Percentiles rank a stretch among this genome's conserved stretches.
These are phyloP conservation scores for Neurospora sp. DNA, from an alignment of 495 filamentous ascomycete species.

Conservation along the genomic window DNA sequence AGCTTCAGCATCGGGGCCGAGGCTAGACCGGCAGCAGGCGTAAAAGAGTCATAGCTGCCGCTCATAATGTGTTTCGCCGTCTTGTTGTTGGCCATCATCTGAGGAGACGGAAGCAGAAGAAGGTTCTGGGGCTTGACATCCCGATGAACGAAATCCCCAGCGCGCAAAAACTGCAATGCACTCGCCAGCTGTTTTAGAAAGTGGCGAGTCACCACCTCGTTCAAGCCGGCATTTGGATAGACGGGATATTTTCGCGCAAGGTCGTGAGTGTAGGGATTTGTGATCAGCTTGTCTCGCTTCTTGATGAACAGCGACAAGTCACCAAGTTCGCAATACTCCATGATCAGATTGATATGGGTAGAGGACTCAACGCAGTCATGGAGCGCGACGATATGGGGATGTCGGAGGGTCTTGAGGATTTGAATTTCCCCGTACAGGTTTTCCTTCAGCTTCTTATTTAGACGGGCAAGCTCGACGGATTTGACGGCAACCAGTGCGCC, in stretches of 20 bases:
- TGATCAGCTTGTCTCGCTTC: constrained; percentile 67
- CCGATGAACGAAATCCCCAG: constrained; percentile 81
- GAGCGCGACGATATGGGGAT: constrained; percentile 93
- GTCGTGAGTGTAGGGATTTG: constrained; percentile 66
- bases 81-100: constrained; percentile 38
- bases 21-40: constrained; percentile 72
- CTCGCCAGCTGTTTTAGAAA: constrained; percentile 94
- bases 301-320: constrained; percentile 93
- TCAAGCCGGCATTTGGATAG: constrained; percentile 64
- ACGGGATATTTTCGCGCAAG: constrained; percentile 90
- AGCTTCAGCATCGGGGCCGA: constrained; percentile 93
- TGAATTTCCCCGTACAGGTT: constrained; percentile 92
- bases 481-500: constrained; percentile 82
- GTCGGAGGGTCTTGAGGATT: constrained; percentile 82
- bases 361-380: constrained; percentile 83
- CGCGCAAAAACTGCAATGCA: constrained; percentile 77
- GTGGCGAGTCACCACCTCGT: constrained; percentile 89
- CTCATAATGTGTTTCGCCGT: constrained; percentile 38
- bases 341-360: constrained; percentile 87
- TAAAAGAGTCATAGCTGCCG: constrained; percentile 64
- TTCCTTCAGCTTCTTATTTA: constrained; percentile 92
- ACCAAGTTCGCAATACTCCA: constrained; percentile 96
- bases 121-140: constrained; percentile 98
- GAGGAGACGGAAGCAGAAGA: constrained; percentile 73
- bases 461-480: constrained; percentile 76